Base-by-base conservation (phyloP, 2,329 filamentous ascomycete genomes). In the Chaetomium globosum region DNA sequence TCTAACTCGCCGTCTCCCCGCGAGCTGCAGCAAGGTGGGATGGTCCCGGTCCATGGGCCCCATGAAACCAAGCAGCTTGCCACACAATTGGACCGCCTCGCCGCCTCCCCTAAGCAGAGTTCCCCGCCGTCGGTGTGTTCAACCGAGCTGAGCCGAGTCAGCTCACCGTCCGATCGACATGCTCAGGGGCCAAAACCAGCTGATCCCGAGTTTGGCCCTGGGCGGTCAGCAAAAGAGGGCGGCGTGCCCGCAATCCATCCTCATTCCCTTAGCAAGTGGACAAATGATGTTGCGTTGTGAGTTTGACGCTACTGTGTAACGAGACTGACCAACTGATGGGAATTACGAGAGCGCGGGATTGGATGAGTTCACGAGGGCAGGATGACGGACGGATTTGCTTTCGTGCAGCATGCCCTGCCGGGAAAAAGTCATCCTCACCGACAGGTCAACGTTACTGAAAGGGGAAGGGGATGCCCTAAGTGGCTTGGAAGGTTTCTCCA, bases 111-210 rank as follows among this genome's bases (percentile, higher is more conserved):
- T 9, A 12, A 36, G 3, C 33, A 28, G 4, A 4, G 28, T 43
- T 6, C 39, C 46, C 46, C 46, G 51, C 23, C 51, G 51, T 53
- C 51, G 51, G 51, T 30, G 51, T 16, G 12, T 9, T 53, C 16
- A 53, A 53, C 54, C 54, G 54, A 57, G 33, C 54, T 23, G 53
- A 56, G 36, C 30, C 30, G 53, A 56, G 30, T 39, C 53, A 56
- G 31, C 53, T 39, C 31, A 19, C 51, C 26, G 23, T 30, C 26
- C 51, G 51, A 53, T 53, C 26, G 13, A 30, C 26, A n/a, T 6
- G 19, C 12, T 28, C 21, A 2, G n/a, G 26, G 23, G 31, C 19
- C 13, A 6, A 16, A 13, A 31, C 51, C 26, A 53, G 51, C 26
- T 19, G 26, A n/a, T 28, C 51, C 51, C 26, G 26, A 30, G 12